phyloP scores from a whole-genome alignment of 805 yeast species.

The Wickerhamomyces mucosus region DNA sequence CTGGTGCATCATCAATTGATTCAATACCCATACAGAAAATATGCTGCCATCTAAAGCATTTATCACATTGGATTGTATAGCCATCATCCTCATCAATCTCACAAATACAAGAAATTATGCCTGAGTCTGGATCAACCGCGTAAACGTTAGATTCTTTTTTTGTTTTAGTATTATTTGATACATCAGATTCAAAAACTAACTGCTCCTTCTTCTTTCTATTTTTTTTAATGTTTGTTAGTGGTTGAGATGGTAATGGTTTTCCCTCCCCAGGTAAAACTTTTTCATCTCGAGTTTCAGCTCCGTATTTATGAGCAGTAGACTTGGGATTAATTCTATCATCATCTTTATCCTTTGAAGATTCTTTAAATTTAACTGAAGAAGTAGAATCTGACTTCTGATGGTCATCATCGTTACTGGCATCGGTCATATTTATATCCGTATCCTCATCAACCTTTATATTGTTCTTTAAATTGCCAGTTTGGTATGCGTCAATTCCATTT shows the following conservation, averaged over 20 bases:
- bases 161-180: conserved; percentile 4
- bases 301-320: conserved; percentile 1
- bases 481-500: no score
- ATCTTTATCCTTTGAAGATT: conserved; percentile 2
- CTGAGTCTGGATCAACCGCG: conserved; percentile 73
- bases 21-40: conserved; percentile 79
- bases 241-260: conserved; percentile 3
- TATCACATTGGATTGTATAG: conserved; percentile 88
- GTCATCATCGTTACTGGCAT: no score
- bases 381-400: no score
- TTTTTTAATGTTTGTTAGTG: background rate
- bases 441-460: no score
- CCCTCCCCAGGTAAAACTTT: conserved; percentile 3
- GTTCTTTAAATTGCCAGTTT: no score
- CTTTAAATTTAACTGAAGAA: no score
- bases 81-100: conserved; percentile 85
- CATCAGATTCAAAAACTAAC: no score
- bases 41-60: conserved; percentile 92
- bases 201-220: conserved; percentile 5
- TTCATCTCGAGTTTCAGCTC: conserved; percentile 5
- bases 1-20: conserved; percentile 70
- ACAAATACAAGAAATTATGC: conserved; percentile 84
- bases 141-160: conserved; percentile 22
- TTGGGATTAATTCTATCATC: conserved; percentile 1
- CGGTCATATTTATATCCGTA: no score